These are phyloP conservation scores for Gelatoporia subvermispora DNA, from an alignment of 768 basidiomycete species.

Conservation along the genomic window DNA sequence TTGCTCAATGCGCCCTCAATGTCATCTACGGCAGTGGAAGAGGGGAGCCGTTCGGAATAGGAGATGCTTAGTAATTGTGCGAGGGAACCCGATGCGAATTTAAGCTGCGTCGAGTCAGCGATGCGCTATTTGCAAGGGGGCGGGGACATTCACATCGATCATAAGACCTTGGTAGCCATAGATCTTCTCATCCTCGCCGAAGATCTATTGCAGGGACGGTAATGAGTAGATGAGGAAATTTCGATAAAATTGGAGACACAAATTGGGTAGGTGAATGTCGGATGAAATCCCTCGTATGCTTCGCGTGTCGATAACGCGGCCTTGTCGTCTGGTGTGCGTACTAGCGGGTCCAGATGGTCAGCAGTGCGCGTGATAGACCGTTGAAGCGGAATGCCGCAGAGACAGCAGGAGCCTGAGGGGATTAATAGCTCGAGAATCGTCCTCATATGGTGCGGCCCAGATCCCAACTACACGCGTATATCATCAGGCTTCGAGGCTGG, in stretches of 20 bases:
- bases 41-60: constrained; percentile 61
- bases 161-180: constrained; percentile 86
- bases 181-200: constrained; percentile 93
- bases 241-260: constrained; percentile 17
- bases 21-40: constrained; percentile 76
- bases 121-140: too few species aligned
- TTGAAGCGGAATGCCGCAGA: too few species aligned
- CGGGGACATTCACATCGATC: too few species aligned
- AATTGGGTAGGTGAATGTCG: constrained; percentile 92
- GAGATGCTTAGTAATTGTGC: constrained; percentile 66
- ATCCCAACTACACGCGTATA: too few species aligned
- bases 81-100: constrained; percentile 86
- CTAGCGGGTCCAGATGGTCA: constrained; percentile 23
- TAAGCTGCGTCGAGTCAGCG: constrained; percentile 50
- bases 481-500: too few species aligned
- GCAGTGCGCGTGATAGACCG: background rate
- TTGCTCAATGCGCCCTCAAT: constrained; percentile 71
- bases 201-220: constrained; percentile 52
- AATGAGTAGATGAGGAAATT: background rate
- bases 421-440: too few species aligned
- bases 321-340: constrained; percentile 65
- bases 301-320: constrained; percentile 52
- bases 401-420: too few species aligned
- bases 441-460: too few species aligned
- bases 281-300: constrained; percentile 66